phyloP scores from a whole-genome alignment of 305 asterid genomes.

The Fraxinus sp. region DNA sequence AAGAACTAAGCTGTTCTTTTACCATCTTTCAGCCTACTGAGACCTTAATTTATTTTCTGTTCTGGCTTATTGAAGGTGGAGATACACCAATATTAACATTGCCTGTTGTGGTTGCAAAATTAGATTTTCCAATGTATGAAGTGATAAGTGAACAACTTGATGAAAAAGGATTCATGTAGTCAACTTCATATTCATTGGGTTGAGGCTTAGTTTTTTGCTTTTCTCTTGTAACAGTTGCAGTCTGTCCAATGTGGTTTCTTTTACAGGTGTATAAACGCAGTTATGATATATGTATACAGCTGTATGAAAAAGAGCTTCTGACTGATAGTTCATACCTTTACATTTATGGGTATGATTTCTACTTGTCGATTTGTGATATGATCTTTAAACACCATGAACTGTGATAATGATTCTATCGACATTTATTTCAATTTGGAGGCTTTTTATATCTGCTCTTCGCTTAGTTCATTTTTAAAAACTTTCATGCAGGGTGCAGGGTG shows the following conservation, averaged over 20 bases:
- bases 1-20: background rate
- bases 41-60: background rate
- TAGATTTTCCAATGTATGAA: background rate
- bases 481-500: conserved; percentile 66
- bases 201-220: background rate
- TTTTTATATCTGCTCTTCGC: conserved; percentile 11
- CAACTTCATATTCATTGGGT: background rate
- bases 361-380: conserved; percentile 23
- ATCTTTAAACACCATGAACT: conserved; percentile 5
- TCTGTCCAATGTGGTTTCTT: conserved; percentile 9
- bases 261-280: conserved; percentile 92
- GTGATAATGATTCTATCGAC: conserved; percentile 9
- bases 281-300: conserved; percentile 78
- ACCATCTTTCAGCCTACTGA: background rate
- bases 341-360: conserved; percentile 72
- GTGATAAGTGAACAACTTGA: background rate
- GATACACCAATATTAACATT: background rate
- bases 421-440: conserved; percentile 11
- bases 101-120: background rate
- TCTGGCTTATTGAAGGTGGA: background rate
- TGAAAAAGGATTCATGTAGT: background rate
- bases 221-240: conserved; percentile 22
- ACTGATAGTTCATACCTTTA: conserved; percentile 77
- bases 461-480: conserved; percentile 13
- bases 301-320: conserved; percentile 90